Evolutionary conservation across 2,329 filamentous ascomycete genomes (phyloP).

Genomic region (Sporothrix inflata): DNA sequence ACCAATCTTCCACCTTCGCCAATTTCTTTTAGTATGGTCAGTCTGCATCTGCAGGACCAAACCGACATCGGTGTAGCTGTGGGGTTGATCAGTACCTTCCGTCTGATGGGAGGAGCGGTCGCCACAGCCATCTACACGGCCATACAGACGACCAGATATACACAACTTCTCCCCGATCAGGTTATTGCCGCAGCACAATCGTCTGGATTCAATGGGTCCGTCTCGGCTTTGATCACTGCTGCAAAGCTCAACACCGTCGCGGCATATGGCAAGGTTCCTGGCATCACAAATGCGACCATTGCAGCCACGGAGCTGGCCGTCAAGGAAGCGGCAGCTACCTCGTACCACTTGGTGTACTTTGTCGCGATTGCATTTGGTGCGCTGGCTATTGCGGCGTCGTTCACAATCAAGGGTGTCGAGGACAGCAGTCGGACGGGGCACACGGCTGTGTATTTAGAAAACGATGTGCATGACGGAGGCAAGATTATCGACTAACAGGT

Average conservation of each 20-base stretch:
- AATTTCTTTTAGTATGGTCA: conserved; percentile 43
- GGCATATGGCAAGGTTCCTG: neutral
- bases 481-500: neutral
- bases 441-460: neutral
- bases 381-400: neutral
- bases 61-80: conserved; percentile 44
- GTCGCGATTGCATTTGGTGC: conserved; percentile 4
- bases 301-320: neutral
- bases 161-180: neutral
- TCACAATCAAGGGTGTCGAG: neutral
- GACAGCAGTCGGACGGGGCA: neutral
- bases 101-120: conserved; percentile 44
- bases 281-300: neutral
- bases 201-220: neutral
- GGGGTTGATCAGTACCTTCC: conserved; percentile 43
- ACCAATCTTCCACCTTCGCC: conserved; percentile 41
- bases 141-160: conserved; percentile 35
- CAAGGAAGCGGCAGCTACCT: neutral
- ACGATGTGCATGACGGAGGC: neutral
- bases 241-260: neutral
- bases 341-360: neutral
- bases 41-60: conserved; percentile 43
- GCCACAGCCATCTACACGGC: conserved; percentile 46
- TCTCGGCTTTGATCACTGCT: neutral
- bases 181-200: neutral